These are phyloP conservation scores for Diutina neorugosa DNA, from an alignment of 1,139 yeast species.

Conservation along the genomic window DNA sequence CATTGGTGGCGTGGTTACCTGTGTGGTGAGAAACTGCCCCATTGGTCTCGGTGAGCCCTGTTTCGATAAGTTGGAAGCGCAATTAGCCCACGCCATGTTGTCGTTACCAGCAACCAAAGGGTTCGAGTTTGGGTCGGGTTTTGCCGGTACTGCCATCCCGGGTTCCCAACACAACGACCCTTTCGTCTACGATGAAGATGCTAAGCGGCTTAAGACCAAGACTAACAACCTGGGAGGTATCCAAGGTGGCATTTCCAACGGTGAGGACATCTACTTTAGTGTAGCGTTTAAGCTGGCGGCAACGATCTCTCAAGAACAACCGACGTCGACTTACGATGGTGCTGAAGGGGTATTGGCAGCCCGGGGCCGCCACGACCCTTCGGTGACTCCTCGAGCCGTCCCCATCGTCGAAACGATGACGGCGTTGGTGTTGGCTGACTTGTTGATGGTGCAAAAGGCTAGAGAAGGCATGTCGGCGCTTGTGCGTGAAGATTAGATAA, in stretches of 20 bases:
- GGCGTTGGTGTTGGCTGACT: constrained; percentile 83
- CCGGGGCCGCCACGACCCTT: constrained; percentile 96
- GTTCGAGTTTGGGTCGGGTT: constrained; percentile 94
- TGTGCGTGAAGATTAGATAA: background rate
- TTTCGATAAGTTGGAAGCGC: constrained; percentile 91
- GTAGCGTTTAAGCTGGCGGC: constrained; percentile 98
- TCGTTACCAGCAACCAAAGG: constrained; percentile 97
- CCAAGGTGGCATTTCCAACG: constrained; percentile 96
- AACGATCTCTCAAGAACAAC: constrained; percentile 87
- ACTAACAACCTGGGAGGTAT: constrained; percentile 96
- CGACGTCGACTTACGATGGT: constrained; percentile 82
- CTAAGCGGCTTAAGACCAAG: constrained; percentile 58
- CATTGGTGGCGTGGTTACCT: constrained; percentile 95
- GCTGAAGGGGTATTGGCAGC: constrained; percentile 80
- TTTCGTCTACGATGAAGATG: constrained; percentile 45
- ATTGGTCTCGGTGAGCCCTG: constrained; percentile 95
- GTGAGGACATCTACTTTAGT: constrained; percentile 86
- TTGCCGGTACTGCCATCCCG: constrained; percentile 76
- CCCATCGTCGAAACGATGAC: constrained; percentile 99
- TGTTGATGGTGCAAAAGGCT: constrained; percentile 72
- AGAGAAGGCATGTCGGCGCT: constrained; percentile 33
- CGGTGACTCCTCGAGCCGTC: constrained; percentile 96
- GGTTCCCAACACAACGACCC: constrained; percentile 94
- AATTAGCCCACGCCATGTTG: constrained; percentile 93
- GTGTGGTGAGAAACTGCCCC: constrained; percentile 90